Conservation (phyloP, 169 alveolate genomes). For the Amoebophrya sp. region DNA sequence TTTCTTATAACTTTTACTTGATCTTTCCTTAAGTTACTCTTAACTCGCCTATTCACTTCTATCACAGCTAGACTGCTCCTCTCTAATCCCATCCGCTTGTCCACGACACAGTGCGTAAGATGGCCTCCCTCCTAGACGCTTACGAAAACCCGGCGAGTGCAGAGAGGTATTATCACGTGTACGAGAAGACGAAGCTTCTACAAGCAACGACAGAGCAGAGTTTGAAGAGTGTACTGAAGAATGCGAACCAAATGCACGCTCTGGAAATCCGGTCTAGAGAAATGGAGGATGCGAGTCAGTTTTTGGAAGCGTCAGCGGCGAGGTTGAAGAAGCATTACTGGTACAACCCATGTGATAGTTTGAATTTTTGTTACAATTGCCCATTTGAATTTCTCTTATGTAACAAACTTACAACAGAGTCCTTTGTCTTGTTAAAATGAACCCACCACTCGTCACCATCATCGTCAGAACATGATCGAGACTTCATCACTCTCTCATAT, state of each 20-base stretch:
- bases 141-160: not conserved
- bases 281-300: not conserved
- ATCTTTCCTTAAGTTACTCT: no score
- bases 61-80: no score
- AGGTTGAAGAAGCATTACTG: not conserved
- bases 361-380: no score
- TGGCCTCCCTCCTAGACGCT: not conserved
- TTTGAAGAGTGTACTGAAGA: not conserved
- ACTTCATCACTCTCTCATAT: no score
- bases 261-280: not conserved
- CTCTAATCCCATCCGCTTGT: not conserved
- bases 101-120: not conserved
- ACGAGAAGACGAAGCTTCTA: not conserved
- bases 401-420: no score
- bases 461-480: no score
- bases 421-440: no score
- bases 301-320: not conserved
- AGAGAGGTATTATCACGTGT: not conserved
- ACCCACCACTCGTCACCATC: no score
- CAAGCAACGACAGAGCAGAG: not conserved
- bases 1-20: no score
- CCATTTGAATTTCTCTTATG: no score
- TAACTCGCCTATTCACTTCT: no score
- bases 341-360: no score
- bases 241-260: not conserved